A percentile compares a stretch with the other conserved stretches of the same genome.
Evolutionary conservation across 768 basidiomycete species (phyloP).

Genomic region (Crepidotus variabilis): DNA sequence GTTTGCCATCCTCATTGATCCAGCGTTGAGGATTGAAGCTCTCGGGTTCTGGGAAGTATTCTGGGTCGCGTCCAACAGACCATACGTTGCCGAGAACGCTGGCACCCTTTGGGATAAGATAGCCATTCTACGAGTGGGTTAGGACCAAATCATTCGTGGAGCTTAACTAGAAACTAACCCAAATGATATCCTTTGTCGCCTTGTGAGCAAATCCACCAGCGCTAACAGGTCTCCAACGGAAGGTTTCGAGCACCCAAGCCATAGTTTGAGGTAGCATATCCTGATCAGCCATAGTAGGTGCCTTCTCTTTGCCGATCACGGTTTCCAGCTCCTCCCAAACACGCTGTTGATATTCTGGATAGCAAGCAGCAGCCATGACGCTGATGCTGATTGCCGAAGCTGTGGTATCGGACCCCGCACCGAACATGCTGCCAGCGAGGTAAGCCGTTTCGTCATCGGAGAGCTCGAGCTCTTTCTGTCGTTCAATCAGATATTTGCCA

Average conservation of each 20-base stretch:
- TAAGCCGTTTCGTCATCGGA: slow-evolving; percentile 58
- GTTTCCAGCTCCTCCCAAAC: slow-evolving; percentile 55
- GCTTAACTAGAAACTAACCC: slow-evolving; percentile 32
- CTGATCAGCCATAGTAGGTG: slow-evolving; percentile 38
- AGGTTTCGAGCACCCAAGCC: slow-evolving; percentile 48
- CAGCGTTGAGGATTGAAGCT: slow-evolving; percentile 59
- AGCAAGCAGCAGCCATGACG: slow-evolving; percentile 55
- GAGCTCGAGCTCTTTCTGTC: slow-evolving; percentile 49
- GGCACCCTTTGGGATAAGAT: slow-evolving; percentile 53
- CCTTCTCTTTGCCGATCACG: slow-evolving; percentile 43
- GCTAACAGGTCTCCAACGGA: slow-evolving; percentile 50
- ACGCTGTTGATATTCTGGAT: slow-evolving; percentile 45
- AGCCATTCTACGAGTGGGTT: slow-evolving; percentile 30
- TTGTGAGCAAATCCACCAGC: slow-evolving; percentile 60
- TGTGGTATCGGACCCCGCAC: slow-evolving; percentile 65
- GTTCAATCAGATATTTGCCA: slow-evolving; percentile 54
- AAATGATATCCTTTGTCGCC: slow-evolving; percentile 60
- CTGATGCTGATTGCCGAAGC: slow-evolving; percentile 53
- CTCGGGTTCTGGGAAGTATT: slow-evolving; percentile 55
- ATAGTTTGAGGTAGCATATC: slow-evolving; percentile 39
- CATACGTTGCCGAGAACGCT: slow-evolving; percentile 60
- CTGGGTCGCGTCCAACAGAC: slow-evolving; percentile 57
- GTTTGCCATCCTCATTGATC: slow-evolving; percentile 38
- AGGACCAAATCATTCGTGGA: not conserved
- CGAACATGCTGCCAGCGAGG: slow-evolving; percentile 61